Evolutionary conservation across 805 yeast species (phyloP), one percentile per base, ranked within the genome.

Genomic region (Zygotorulaspora danielsina): DNA sequence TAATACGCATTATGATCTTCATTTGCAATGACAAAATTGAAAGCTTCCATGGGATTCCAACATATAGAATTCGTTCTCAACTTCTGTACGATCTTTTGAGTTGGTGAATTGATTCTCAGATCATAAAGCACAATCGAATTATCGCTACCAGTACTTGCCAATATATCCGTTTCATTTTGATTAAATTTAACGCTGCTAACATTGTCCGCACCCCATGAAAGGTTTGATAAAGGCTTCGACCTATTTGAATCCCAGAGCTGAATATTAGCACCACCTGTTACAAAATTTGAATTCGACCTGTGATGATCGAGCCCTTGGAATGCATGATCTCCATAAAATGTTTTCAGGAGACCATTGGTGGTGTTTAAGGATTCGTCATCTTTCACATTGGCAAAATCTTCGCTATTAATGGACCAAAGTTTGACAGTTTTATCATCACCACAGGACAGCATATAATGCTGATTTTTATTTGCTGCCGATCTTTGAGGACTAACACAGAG

Each of bases 21-120:
- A 57, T 79, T 78, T 2, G 87, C 97, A 28, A 85, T 78, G 12
- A 89, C 97, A 67, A 93, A 90, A 57, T 84, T 79, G 66, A 77
- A 93, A 1, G 97, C 95, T 64, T 93, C 97, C 82, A 93, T 85
- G 4, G 99, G 99, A 65, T 93, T 93, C 97, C 97, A 93, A 40
- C 88, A 74, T 18, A 93, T 72, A 33, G 90, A 72, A 63, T 93
- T 93, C 13, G 89, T 84, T 54, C 94, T 74, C 74, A 93, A 71
- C 13, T 78, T 69, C 19, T 93, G 84, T 33, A 83, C 84, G 43
- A 90, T 76, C 61, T 89, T 90, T 64, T 94, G 97, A 4, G 94
- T 79, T 10, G 98, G 96, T 2, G 95, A 75, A 54, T 84, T 79
- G 5, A 96, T 86, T 55, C 98, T 77, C 35, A 86, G 70, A 63